These are phyloP conservation scores for Solanum ossicruentum DNA, from an alignment of 257 asterid genomes.

Conservation along the genomic window DNA sequence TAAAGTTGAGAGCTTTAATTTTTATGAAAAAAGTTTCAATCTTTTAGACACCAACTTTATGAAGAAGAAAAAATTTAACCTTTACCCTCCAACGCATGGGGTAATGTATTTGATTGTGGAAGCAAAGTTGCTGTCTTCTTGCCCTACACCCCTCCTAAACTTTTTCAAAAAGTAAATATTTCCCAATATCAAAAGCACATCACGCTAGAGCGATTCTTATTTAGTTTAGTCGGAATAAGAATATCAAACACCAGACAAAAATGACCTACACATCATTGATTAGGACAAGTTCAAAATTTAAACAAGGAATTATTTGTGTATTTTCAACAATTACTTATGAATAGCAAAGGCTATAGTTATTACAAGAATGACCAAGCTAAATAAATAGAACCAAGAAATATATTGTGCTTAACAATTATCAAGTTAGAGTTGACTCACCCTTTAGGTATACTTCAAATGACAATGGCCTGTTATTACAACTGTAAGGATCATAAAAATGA, in stretches of 20 bases:
- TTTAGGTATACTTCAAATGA: neutral
- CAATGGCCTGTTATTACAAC: neutral
- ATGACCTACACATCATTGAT: neutral
- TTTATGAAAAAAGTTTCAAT: neutral
- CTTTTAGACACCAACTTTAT: neutral
- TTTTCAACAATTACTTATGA: neutral
- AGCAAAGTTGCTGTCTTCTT: conserved; percentile 8
- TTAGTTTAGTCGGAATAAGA: too few species aligned
- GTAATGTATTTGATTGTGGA: conserved; percentile 12
- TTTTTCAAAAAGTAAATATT: neutral
- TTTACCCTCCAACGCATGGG: conserved; percentile 6
- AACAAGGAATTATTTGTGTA: neutral
- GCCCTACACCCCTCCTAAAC: neutral
- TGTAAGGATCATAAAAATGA: neutral
- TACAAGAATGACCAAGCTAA: neutral
- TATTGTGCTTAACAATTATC: neutral
- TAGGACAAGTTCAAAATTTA: neutral
- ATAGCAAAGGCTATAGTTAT: neutral
- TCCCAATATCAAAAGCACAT: neutral
- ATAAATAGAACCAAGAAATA: neutral
- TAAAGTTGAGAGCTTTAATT: neutral
- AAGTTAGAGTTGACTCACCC: neutral
- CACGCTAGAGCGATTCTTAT: neutral
- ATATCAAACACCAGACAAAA: neutral
- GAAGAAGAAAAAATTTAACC: neutral